Percentiles rank a stretch among this genome's conserved stretches.
Evolutionary conservation across 2,329 filamentous ascomycete species (phyloP).

Genomic region (Plenodomus biglobosus): DNA sequence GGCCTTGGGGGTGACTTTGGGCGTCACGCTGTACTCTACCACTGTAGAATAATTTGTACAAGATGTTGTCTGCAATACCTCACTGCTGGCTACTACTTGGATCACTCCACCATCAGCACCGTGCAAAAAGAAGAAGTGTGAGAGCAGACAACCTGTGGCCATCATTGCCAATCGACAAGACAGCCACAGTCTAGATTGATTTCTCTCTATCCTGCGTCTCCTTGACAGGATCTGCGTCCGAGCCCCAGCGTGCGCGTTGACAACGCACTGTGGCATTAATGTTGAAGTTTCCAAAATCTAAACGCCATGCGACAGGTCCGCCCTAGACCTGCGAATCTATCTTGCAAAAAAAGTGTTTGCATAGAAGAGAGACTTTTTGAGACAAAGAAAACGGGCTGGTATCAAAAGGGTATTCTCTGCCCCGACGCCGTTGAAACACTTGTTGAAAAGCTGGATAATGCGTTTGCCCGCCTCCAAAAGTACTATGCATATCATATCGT

Average conservation of each 20-base stretch:
- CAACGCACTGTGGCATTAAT: constrained; percentile 28
- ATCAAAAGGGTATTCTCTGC: constrained; percentile 35
- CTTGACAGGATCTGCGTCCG: not conserved
- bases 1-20: too few relatives aligned
- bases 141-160: not conserved
- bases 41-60: too few relatives aligned
- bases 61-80: too few relatives aligned
- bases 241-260: constrained; percentile 31
- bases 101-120: too few relatives aligned
- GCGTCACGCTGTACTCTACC: too few relatives aligned
- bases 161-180: not conserved
- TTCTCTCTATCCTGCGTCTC: not conserved
- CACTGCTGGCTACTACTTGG: too few relatives aligned
- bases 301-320: constrained; percentile 22
- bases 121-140: not conserved
- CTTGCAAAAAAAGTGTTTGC: constrained; percentile 17
- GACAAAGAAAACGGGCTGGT: constrained; percentile 28
- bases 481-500: constrained; percentile 42
- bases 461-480: constrained; percentile 36
- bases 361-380: constrained; percentile 25
- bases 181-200: not conserved
- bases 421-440: constrained; percentile 42
- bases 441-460: constrained; percentile 41
- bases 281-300: constrained; percentile 24
- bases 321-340: constrained; percentile 17